Evolutionary conservation across 148 eudicot species (phyloP), one percentile per base, ranked within the genome.

Genomic region (Salicornia ramosissima): DNA sequence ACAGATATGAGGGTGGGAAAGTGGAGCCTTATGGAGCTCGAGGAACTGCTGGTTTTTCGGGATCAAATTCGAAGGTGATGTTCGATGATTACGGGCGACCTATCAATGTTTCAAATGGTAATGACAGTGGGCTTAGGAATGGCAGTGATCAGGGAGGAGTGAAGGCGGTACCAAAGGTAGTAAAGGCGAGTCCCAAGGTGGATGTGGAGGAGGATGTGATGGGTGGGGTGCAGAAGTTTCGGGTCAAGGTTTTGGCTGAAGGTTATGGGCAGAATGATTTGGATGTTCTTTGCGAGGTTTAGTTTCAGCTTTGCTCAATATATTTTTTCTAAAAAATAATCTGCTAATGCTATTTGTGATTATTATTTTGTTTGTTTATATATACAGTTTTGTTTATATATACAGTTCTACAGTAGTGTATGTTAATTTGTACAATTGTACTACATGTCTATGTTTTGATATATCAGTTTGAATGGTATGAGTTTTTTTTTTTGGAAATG

Each of bases 51-150:
- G 77, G 83, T 6, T 76, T 75, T 15, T 73, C 85, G 21, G 69
- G 77, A 29, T 55, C 79, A 6, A 30, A 73, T 51, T 78, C 80
- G 62, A 70, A 74, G 52, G 85, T 81, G 64, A 47, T 83, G 68
- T 92, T 92, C 64, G 97, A 89, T 82, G 96, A 89, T 83, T 89
- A 87, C 77, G 96, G 96, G 55, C 79, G 97, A 66, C 87, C 97
- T 0, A 82, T 89, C 53, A 79, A 62, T 76, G 14, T 62, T 65
- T 47, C 77, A 1, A 62, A 70, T 54, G 80, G 71, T 49, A 43
- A 29, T 46, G 66, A 21, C 10, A 14, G 42, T 70, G 67, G 57
- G 58, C 22, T 15, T 12, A 60, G 74, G 34, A 45, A 25, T 68
- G 71, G 63, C 36, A n/a, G 24, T 62, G 70, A 47, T 64, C 63